These are phyloP conservation scores for Ophiosphaerella korrae DNA, from an alignment of 2,329 filamentous ascomycete species.

Conservation along the genomic window DNA sequence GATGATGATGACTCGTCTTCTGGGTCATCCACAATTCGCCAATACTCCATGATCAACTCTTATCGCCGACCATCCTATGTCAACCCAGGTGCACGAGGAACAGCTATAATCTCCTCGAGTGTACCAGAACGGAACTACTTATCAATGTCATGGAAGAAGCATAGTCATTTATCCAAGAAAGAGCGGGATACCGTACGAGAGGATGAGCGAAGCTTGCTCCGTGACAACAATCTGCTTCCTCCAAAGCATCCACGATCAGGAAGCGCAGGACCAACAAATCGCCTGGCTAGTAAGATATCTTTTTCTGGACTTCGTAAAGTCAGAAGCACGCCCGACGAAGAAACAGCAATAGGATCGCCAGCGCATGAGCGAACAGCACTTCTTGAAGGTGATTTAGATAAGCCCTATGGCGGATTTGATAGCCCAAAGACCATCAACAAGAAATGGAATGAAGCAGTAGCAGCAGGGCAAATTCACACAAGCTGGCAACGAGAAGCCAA, in stretches of 20 bases:
- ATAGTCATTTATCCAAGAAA: conserved; percentile 55
- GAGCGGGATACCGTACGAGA: conserved; percentile 60
- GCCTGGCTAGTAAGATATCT: conserved; percentile 35
- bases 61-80: conserved; percentile 82
- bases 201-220: conserved; percentile 63
- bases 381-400: conserved; percentile 47
- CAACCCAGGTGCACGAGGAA: conserved; percentile 71
- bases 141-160: conserved; percentile 31
- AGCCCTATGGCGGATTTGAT: conserved; percentile 54
- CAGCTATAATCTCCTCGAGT: conserved; percentile 68
- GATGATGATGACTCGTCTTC: conserved; percentile 57
- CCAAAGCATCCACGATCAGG: conserved; percentile 54
- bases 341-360: conserved; percentile 24
- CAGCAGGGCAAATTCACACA: conserved; percentile 79
- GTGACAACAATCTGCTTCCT: conserved; percentile 64
- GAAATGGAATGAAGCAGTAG: conserved; percentile 71
- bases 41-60: conserved; percentile 61
- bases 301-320: conserved; percentile 36
- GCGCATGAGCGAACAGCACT: conserved; percentile 56
- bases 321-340: conserved; percentile 39
- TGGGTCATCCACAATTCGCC: conserved; percentile 53
- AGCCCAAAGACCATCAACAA: conserved; percentile 53
- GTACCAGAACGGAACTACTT: conserved; percentile 46
- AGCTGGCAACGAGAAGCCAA: conserved; percentile 91
- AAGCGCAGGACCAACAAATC: conserved; percentile 34